Conservation (phyloP, 2,329 filamentous ascomycete species). For the Pestalotiopsis sp. region DNA sequence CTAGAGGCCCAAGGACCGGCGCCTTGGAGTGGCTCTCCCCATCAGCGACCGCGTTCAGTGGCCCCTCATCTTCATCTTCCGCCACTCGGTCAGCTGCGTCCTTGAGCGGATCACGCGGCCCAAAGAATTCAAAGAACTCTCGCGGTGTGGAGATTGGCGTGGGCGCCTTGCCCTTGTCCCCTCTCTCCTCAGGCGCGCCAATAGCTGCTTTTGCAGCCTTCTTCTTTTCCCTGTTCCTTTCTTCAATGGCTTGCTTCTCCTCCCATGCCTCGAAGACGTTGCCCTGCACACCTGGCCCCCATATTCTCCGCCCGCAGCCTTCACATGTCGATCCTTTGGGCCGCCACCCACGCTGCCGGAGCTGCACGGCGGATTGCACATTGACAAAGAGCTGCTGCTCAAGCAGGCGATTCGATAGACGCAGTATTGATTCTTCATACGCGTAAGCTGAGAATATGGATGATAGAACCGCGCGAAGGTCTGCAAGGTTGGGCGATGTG, state of each 20-base stretch:
- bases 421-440: slow-evolving; percentile 88
- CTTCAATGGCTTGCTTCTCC: slow-evolving; percentile 54
- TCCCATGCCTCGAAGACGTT: slow-evolving; percentile 85
- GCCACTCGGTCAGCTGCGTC: slow-evolving; percentile 32
- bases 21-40: slow-evolving; percentile 39
- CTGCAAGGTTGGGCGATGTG: slow-evolving; percentile 82
- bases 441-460: slow-evolving; percentile 96
- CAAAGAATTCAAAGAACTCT: slow-evolving; percentile 23
- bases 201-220: slow-evolving; percentile 37
- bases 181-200: slow-evolving; percentile 32
- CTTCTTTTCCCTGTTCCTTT: slow-evolving; percentile 45
- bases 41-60: slow-evolving; percentile 34
- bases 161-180: slow-evolving; percentile 36
- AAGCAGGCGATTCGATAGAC: slow-evolving; percentile 81
- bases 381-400: slow-evolving; percentile 88
- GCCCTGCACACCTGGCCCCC: slow-evolving; percentile 83
- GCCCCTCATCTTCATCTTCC: slow-evolving; percentile 35
- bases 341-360: slow-evolving; percentile 86
- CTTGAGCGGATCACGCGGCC: slow-evolving; percentile 37
- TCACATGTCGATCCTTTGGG: slow-evolving; percentile 87
- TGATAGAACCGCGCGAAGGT: slow-evolving; percentile 80
- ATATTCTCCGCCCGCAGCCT: slow-evolving; percentile 78
- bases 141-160: slow-evolving; percentile 4
- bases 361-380: slow-evolving; percentile 72
- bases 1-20: slow-evolving; percentile 63